These are phyloP conservation scores for Neonectria neomacrospora DNA, from an alignment of 2,329 filamentous ascomycete species.

Conservation along the genomic window DNA sequence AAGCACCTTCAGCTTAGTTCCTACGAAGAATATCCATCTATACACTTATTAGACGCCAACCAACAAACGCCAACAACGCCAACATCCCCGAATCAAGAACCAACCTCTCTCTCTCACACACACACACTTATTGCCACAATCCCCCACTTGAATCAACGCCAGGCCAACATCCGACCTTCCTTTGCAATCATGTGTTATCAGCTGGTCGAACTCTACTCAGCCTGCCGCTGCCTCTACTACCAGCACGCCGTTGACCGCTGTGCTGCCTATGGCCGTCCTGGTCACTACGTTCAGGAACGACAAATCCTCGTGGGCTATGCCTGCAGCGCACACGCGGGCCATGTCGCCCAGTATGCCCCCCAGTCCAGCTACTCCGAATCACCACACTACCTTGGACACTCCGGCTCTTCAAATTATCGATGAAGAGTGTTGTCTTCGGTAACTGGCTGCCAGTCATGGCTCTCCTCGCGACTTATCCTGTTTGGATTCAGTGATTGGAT, in stretches of 20 bases:
- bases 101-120: slow-evolving; percentile 8
- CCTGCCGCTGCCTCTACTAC: slow-evolving; percentile 89
- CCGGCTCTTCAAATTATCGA: slow-evolving; percentile 58
- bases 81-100: slow-evolving; percentile 19
- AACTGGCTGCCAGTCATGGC: slow-evolving; percentile 57
- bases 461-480: slow-evolving; percentile 52
- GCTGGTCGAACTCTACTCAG: slow-evolving; percentile 85
- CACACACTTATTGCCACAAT: slow-evolving; percentile 16
- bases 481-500: slow-evolving; percentile 61
- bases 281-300: slow-evolving; percentile 77
- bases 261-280: slow-evolving; percentile 76
- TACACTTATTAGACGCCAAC: slow-evolving; percentile 13
- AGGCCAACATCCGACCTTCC: slow-evolving; percentile 31
- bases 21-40: neutral
- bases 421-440: slow-evolving; percentile 67
- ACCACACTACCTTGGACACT: slow-evolving; percentile 63
- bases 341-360: slow-evolving; percentile 53
- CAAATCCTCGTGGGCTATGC: slow-evolving; percentile 86
- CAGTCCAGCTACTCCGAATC: slow-evolving; percentile 63
- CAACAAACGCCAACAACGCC: slow-evolving; percentile 16
- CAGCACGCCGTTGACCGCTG: slow-evolving; percentile 88
- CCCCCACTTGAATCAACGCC: slow-evolving; percentile 25
- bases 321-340: slow-evolving; percentile 60
- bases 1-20: slow-evolving; percentile 28
- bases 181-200: slow-evolving; percentile 81